These are phyloP conservation scores for Cryptosporidium canis DNA, from an alignment of 169 alveolate genomes.

Conservation along the genomic window DNA sequence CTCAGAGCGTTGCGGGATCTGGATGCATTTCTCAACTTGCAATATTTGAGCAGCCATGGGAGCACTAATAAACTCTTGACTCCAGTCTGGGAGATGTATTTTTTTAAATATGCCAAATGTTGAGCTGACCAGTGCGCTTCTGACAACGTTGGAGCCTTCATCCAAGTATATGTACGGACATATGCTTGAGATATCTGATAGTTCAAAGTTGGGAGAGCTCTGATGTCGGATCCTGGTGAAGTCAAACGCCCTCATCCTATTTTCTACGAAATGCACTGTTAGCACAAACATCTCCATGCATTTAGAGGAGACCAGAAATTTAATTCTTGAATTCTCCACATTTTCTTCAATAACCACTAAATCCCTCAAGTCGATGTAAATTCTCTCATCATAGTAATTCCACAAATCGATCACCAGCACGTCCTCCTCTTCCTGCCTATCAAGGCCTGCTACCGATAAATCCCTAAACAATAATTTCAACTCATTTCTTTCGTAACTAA, in stretches of 20 bases:
- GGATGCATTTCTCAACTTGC: neutral
- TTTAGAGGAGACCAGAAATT: neutral
- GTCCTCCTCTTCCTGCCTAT: neutral
- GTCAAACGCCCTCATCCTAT: neutral
- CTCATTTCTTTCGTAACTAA: neutral
- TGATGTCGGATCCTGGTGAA: neutral
- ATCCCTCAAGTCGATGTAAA: conserved; percentile 7
- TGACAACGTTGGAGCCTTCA: neutral
- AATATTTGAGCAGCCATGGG: neutral
- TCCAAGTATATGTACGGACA: neutral
- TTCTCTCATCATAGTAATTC: neutral
- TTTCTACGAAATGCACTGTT: neutral
- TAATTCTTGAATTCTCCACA: neutral
- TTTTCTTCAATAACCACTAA: conserved; percentile 1
- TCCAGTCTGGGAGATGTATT: neutral
- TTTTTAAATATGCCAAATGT: neutral
- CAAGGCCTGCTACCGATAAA: neutral
- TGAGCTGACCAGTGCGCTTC: neutral
- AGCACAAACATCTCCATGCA: neutral
- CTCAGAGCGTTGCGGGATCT: neutral
- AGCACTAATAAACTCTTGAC: neutral
- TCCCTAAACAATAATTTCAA: neutral
- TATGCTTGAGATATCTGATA: conserved; percentile 13
- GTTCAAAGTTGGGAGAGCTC: neutral
- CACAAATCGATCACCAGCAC: neutral